phyloP scores from a whole-genome alignment of 371 early-diverging fungal genomes.

The Amoeboaphelidium protococcarum region DNA sequence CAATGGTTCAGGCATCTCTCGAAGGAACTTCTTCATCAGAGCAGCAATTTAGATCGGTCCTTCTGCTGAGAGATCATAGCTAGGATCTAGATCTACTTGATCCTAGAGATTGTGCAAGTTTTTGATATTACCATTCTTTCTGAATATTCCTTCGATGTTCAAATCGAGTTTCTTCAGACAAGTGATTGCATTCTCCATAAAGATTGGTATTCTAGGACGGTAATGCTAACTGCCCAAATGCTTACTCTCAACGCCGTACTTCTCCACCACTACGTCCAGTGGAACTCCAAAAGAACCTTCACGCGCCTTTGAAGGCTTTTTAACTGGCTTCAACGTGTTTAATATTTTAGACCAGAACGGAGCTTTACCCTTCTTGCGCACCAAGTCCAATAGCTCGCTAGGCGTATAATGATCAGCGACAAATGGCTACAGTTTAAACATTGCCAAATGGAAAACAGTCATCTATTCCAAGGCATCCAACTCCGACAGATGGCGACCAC shows the following conservation, averaged over 20 bases:
- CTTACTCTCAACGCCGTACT: constrained; percentile 53
- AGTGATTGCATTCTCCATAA: constrained; percentile 51
- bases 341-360: constrained; percentile 30
- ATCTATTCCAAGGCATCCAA: constrained; percentile 52
- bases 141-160: constrained; percentile 73
- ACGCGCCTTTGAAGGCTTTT: constrained; percentile 27
- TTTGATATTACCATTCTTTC: constrained; percentile 87
- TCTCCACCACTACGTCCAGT: constrained; percentile 52
- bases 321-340: constrained; percentile 25
- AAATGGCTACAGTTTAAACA: constrained; percentile 36
- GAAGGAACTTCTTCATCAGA: constrained; percentile 65
- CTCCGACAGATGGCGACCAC: constrained; percentile 52
- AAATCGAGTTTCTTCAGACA: constrained; percentile 52
- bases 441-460: constrained; percentile 59
- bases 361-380: constrained; percentile 36
- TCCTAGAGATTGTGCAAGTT: constrained; percentile 47
- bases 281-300: constrained; percentile 73
- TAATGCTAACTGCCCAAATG: constrained; percentile 46
- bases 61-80: constrained; percentile 27
- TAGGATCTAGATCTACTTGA: constrained; percentile 1
- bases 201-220: constrained; percentile 39
- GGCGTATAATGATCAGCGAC: constrained; percentile 29
- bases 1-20: constrained; percentile 84
- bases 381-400: constrained; percentile 39
- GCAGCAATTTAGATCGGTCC: constrained; percentile 76